Evolutionary conservation across 805 yeast species (phyloP), one percentile per base, ranked within the genome.

Genomic region (Candida hungchunana): DNA sequence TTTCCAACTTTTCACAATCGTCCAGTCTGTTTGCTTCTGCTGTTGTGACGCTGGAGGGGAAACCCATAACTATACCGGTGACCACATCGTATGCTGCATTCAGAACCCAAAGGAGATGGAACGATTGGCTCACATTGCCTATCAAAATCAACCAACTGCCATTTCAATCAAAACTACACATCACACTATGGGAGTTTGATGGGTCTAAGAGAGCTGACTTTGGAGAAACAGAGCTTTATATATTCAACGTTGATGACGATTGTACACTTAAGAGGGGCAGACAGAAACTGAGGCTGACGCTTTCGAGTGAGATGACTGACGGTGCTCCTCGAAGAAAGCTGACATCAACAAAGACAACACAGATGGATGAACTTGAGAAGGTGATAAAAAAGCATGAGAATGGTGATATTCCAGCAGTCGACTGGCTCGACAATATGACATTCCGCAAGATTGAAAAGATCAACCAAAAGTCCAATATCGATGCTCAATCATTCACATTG

Each of bases 341-440:
- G 7, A 30, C 34, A 17, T 22, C 34, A 2, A 50, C 48, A 2
- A 34, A 48, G 6, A 41, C 44, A 7, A 42, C 55, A 9, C 65
- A 65, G 29, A 66, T 71, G 66, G 75, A 72, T 34, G 48, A 65
- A 6, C 51, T 75, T 14, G 87, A 82, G 44, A 56, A 56, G 31
- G 63, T 71, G 32, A 63, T 83, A 27, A 79, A 82, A 44, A 62
- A 60, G 32, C 83, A 79, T 50, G 88, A 82, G 50, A 68, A 72
- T 42, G 88, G 88, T 1, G 89, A 83, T 18, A 63, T 76, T 18
- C 61, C 71, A 5, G 58, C 72, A 6, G 58, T 75, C 1, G 75
- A 71, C 32, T 89, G 97, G 97, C 64, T 88, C 8, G 95, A 87
- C 51, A 67, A 73, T 29, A 48, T 83, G 38, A 73, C 82, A 1